Percentiles rank a stretch among this genome's conserved stretches.
phyloP scores from a whole-genome alignment of 129 eudicot species.

The Artemisia tridentata region DNA sequence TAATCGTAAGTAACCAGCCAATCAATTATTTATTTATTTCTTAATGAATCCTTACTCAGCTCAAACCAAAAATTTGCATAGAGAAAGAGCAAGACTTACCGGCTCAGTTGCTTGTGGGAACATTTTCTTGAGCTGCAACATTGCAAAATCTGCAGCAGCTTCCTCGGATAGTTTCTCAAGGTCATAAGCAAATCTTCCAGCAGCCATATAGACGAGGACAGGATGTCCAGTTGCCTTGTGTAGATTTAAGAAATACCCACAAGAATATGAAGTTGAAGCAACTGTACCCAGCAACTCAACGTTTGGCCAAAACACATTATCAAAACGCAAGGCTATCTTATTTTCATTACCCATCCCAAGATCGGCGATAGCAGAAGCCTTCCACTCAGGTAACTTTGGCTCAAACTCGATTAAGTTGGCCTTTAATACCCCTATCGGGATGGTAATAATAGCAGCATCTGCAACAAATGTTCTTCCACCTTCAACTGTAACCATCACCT shows the following conservation, averaged over 20 bases:
- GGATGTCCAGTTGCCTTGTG: conserved; percentile 97
- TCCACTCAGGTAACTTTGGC: conserved; percentile 94
- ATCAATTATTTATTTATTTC: neutral
- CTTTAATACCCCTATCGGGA: conserved; percentile 85
- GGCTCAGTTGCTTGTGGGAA: conserved; percentile 82
- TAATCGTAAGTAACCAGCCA: neutral
- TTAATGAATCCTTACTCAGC: neutral
- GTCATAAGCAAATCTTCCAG: conserved; percentile 89
- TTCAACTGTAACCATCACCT: conserved; percentile 68
- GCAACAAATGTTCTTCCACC: conserved; percentile 76
- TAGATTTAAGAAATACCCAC: conserved; percentile 92
- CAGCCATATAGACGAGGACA: conserved; percentile 96
- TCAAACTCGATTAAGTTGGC: conserved; percentile 79
- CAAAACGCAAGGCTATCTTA: conserved; percentile 82
- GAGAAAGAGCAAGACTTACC: conserved; percentile 42
- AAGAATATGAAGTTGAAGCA: conserved; percentile 83
- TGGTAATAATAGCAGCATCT: conserved; percentile 79
- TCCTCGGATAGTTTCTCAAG: conserved; percentile 84
- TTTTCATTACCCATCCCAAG: conserved; percentile 95
- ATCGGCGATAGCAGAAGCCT: conserved; percentile 80
- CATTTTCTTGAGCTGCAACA: conserved; percentile 88
- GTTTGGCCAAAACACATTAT: conserved; percentile 87
- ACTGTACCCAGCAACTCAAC: conserved; percentile 80
- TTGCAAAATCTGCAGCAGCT: conserved; percentile 69
- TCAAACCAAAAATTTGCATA: neutral